Evolutionary conservation across 2,329 filamentous ascomycete species (phyloP).

Genomic region (Fusarium succisae): DNA sequence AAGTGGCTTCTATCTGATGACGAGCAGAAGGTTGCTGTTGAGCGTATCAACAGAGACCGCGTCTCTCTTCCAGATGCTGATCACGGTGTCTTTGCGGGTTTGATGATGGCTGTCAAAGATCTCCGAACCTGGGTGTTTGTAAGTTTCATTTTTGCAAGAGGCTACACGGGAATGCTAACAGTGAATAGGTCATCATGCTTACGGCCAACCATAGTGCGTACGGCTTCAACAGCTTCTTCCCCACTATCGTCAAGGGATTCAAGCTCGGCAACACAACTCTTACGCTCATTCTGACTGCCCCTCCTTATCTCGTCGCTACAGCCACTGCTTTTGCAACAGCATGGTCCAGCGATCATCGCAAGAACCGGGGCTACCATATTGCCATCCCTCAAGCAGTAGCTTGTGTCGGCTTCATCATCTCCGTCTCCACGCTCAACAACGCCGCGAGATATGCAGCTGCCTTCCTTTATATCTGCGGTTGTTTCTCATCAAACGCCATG

Average conservation of each 20-base stretch:
- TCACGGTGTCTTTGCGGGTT: constrained; percentile 30
- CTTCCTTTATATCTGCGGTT: constrained; percentile 36
- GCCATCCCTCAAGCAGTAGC: constrained; percentile 22
- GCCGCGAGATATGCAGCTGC: constrained; percentile 30
- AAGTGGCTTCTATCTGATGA: constrained; percentile 39
- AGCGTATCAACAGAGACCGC: constrained; percentile 36
- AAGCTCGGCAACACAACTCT: constrained; percentile 1
- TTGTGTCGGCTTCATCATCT: constrained; percentile 36
- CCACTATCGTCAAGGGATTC: background rate
- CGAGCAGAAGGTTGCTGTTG: constrained; percentile 36
- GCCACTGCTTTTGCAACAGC: constrained; percentile 26
- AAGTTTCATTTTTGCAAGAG: background rate
- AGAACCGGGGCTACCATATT: constrained; percentile 37
- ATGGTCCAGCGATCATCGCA: constrained; percentile 31
- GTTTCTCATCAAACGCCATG: constrained; percentile 29
- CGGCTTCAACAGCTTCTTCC: constrained; percentile 15
- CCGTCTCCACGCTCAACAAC: constrained; percentile 31
- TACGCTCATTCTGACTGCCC: background rate
- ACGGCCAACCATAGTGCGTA: constrained; percentile 5
- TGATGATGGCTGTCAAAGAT: constrained; percentile 37
- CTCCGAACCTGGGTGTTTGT: constrained; percentile 39
- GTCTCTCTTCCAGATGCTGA: constrained; percentile 37
- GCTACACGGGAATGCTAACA: fast-evolving
- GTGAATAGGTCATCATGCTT: background rate
- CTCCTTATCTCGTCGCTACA: background rate